These are phyloP conservation scores for Geotrichum citri-aurantii DNA, from an alignment of 1,139 yeast genomes.

Conservation along the genomic window DNA sequence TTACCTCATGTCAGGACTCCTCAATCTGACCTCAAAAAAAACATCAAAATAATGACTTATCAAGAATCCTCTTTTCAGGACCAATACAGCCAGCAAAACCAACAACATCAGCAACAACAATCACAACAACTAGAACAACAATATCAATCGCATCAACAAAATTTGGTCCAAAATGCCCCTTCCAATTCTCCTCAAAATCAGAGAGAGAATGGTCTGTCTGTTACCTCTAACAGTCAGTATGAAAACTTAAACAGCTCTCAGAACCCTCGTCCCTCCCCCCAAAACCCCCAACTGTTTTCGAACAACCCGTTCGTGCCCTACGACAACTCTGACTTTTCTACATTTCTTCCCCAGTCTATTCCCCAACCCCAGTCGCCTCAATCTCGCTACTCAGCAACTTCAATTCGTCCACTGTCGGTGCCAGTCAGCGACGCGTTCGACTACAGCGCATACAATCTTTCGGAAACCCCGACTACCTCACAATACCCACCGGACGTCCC, in stretches of 20 bases:
- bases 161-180: background rate
- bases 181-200: background rate
- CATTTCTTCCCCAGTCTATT: background rate
- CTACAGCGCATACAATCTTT: conserved; percentile 20
- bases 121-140: conserved; percentile 1
- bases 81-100: conserved; percentile 1
- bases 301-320: background rate
- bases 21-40: no score
- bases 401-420: conserved; percentile 24
- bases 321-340: conserved; percentile 1
- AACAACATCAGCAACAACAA: background rate
- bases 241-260: background rate
- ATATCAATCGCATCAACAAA: background rate
- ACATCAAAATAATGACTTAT: conserved; percentile 4
- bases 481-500: conserved; percentile 8
- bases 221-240: conserved; percentile 8
- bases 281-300: background rate
- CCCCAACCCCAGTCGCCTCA: conserved; percentile 7
- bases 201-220: background rate
- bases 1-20: background rate
- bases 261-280: background rate
- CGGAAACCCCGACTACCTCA: conserved; percentile 4
- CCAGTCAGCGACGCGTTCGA: conserved; percentile 29
- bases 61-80: background rate
- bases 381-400: conserved; percentile 2